Evolutionary conservation across 1,284 basidiomycete genomes (phyloP), one percentile per base, ranked within the genome.

Genomic region (Ustilago sp.): DNA sequence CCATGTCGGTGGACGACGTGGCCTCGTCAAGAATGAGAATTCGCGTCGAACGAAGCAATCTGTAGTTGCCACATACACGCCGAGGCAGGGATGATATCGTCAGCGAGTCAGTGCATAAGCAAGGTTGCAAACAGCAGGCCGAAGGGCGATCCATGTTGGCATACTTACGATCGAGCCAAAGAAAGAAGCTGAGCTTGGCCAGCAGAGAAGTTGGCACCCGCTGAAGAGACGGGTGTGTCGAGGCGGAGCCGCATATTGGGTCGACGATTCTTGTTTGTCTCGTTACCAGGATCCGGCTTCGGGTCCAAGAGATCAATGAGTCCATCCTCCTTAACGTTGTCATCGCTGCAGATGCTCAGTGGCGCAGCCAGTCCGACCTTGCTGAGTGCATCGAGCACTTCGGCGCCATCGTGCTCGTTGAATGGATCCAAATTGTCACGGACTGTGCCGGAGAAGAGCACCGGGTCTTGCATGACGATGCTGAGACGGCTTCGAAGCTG

Each of bases 361-460:
- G 89, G 82, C 0, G 87, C 88, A 6, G 70, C 64, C 15, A 78
- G 66, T 1, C 68, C 64, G 1, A 71, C 63, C 52, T 66, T 65
- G 11, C 39, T 60, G 4, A 77, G 66, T 19, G 74, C 70, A 52
- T 92, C 89, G 8, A 92, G 91, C 23, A 95, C 91, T 70, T 93
- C 93, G 13, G 88, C 88, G 76, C 98, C 95, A 0, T 90, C 90
- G 80, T 95, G 91, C 78, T 95, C 93, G 55, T 88, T 87, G 88
- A 94, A 95, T 0, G 93, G 94, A 87, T 97, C 94, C 4, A 96
- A 86, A 77, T 95, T 95, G 23, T 94, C 92, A 19, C 93, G 88
- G 31, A 96, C 87, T 0, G 93, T 94, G 0, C 94, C 94, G 0
- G 92, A 93, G 88, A 97, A 96, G 3, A 96, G 88, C 0, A 94